Evolutionary conservation across 768 basidiomycete species (phyloP).

Genomic region (Mrakia hoshinonis): DNA sequence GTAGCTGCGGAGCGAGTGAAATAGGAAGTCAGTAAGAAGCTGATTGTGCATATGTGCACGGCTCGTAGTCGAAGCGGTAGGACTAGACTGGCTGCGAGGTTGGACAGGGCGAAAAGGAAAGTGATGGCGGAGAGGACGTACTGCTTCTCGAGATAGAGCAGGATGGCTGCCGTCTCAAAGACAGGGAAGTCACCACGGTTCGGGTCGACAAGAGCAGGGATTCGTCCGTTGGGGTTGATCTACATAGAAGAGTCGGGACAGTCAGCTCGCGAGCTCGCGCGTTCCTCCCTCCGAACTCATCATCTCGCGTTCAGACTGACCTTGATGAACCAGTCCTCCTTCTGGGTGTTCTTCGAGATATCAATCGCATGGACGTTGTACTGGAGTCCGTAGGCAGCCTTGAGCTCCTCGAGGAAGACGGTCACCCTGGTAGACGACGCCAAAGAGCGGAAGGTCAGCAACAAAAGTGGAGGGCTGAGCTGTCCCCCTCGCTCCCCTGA

Average conservation of each 20-base stretch:
- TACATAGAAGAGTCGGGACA: conserved; percentile 43
- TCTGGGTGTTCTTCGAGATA: conserved; percentile 61
- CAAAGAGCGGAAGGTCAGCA: neutral
- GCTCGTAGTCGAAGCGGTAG: too few relatives aligned
- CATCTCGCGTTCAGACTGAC: conserved; percentile 25
- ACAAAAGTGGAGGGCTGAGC: neutral
- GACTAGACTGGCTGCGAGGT: neutral
- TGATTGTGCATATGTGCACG: too few relatives aligned
- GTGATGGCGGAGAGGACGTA: neutral
- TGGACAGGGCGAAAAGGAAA: neutral
- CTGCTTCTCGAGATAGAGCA: conserved; percentile 67
- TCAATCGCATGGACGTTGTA: conserved; percentile 46
- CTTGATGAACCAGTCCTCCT: conserved; percentile 69
- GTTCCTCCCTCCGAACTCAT: too few relatives aligned
- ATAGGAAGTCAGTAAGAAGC: too few relatives aligned
- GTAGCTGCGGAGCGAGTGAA: too few relatives aligned
- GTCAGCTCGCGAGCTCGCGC: too few relatives aligned
- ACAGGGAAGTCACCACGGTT: conserved; percentile 51
- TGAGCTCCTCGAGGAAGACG: conserved; percentile 50
- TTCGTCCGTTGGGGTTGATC: conserved; percentile 47
- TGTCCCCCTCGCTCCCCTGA: neutral
- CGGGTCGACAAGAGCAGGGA: conserved; percentile 59
- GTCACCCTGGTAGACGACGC: neutral
- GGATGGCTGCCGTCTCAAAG: conserved; percentile 68
- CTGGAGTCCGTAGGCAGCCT: conserved; percentile 45